Evolutionary conservation across 2,329 filamentous ascomycete genomes (phyloP), one percentile per base, ranked within the genome.

Genomic region (Stemphylium beticola): DNA sequence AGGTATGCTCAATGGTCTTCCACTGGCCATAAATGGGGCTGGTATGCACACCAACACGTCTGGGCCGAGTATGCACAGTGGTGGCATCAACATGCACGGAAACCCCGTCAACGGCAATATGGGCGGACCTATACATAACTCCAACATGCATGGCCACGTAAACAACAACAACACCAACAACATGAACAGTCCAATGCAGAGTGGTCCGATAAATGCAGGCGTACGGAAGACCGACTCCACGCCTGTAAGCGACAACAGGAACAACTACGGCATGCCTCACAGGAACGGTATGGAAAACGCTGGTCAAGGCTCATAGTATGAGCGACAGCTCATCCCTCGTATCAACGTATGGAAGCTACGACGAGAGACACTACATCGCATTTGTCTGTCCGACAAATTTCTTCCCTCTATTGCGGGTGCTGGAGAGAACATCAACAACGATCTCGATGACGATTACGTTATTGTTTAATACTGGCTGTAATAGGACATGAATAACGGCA

Each of bases 191-290:
- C 44, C 57, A 3, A 54, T 52, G 48, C 52, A 41, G 32, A 49
- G 40, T 7, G 47, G 31, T 6, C 22, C 48, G 1, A 52, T 55
- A 14, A 54, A 48, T 11, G 48, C 60, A 10, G 53, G 49, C 2
- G 58, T 58, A 18, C 60, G 57, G 14, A 52, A 61, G 9, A 59
- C 64, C 11, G 64, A 69, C 14, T 55, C 50, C 17, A 60, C 67
- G 8, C 57, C 68, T 14, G 60, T 60, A 8, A 55, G 54, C 18
- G 64, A 70, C 44, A 61, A 59, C 31, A 57, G 64, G 24, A 64
- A 61, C 39, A 64, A 53, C 53, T 65, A 43, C 17, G 26, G 26
- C 26, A 29, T 29, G 26, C 26, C 26, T 29, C 26, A 29, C 11
- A 29, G 26, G 7, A 29, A 29, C 26, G 26, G 26, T 9, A 29